These are phyloP conservation scores for Pichia occidentalis DNA, from an alignment of 805 yeast species.

Conservation along the genomic window DNA sequence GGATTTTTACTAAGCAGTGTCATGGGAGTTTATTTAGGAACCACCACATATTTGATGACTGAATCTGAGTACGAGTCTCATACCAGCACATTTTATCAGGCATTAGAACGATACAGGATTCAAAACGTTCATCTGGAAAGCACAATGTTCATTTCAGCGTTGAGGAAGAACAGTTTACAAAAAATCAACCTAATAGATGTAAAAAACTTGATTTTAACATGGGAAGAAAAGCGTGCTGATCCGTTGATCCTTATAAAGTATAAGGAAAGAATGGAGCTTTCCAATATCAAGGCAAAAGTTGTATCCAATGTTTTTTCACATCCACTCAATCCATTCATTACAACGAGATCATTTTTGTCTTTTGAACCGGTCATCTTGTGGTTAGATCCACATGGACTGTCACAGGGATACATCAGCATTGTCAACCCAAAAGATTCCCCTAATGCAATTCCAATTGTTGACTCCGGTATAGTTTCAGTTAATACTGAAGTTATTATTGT, in stretches of 20 bases:
- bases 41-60: conserved; percentile 74
- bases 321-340: conserved; percentile 71
- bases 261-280: conserved; percentile 53
- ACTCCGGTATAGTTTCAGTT: conserved; percentile 93
- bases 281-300: conserved; percentile 60
- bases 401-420: conserved; percentile 81
- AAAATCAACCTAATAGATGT: conserved; percentile 27
- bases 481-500: conserved; percentile 92
- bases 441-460: conserved; percentile 72
- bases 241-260: conserved; percentile 50
- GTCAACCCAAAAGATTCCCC: conserved; percentile 69
- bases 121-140: conserved; percentile 82
- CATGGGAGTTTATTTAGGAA: conserved; percentile 80
- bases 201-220: conserved; percentile 79
- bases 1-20: conserved; percentile 86
- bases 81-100: conserved; percentile 63
- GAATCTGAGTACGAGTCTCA: conserved; percentile 71
- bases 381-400: conserved; percentile 78
- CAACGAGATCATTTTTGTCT: conserved; percentile 81
- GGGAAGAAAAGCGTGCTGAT: conserved; percentile 62
- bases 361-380: conserved; percentile 83
- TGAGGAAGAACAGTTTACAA: conserved; percentile 28
- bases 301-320: conserved; percentile 76
- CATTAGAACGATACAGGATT: conserved; percentile 69
- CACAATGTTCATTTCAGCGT: conserved; percentile 74